These are phyloP conservation scores for Podila clonocystis DNA, from an alignment of 192 early-diverging fungal species.

Conservation along the genomic window DNA sequence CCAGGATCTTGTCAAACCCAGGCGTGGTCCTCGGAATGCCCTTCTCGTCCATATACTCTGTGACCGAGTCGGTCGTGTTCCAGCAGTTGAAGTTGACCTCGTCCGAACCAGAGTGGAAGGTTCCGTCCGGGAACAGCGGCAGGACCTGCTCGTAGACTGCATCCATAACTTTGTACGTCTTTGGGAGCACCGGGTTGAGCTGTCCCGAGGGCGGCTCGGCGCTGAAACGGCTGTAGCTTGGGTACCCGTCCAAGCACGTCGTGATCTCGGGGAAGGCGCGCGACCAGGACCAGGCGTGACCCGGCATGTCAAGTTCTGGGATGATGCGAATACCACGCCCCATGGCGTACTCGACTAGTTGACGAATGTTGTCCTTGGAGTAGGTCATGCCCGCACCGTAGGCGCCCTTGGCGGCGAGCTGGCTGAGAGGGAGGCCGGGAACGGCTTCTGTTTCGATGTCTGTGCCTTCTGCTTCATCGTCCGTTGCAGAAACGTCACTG, in stretches of 20 bases:
- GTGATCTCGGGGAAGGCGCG: conserved; percentile 62
- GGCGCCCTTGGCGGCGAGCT: conserved; percentile 71
- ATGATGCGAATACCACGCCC: conserved; percentile 87
- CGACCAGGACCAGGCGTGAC: conserved; percentile 70
- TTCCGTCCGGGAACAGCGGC: conserved; percentile 73
- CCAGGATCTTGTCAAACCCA: conserved; percentile 33
- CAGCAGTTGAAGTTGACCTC: conserved; percentile 81
- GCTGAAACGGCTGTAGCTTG: conserved; percentile 53
- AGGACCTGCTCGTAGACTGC: conserved; percentile 75
- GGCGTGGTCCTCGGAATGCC: conserved; percentile 12
- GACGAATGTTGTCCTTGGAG: conserved; percentile 75
- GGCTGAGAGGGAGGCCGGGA: conserved; percentile 55
- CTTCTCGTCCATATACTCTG: conserved; percentile 33
- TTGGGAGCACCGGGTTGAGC: conserved; percentile 73
- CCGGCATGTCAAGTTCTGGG: conserved; percentile 94
- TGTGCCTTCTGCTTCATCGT: background rate
- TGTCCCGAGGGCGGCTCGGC: conserved; percentile 86
- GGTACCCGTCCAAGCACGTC: conserved; percentile 66
- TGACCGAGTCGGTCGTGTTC: conserved; percentile 54
- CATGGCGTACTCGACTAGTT: conserved; percentile 77
- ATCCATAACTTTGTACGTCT: conserved; percentile 70
- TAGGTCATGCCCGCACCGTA: conserved; percentile 75
- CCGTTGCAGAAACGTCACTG: too few species aligned
- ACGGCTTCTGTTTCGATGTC: background rate
- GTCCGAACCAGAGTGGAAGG: conserved; percentile 82